Evolutionary conservation across 2,329 filamentous ascomycete genomes (phyloP).

Genomic region (Botryosphaeria dothidea): DNA sequence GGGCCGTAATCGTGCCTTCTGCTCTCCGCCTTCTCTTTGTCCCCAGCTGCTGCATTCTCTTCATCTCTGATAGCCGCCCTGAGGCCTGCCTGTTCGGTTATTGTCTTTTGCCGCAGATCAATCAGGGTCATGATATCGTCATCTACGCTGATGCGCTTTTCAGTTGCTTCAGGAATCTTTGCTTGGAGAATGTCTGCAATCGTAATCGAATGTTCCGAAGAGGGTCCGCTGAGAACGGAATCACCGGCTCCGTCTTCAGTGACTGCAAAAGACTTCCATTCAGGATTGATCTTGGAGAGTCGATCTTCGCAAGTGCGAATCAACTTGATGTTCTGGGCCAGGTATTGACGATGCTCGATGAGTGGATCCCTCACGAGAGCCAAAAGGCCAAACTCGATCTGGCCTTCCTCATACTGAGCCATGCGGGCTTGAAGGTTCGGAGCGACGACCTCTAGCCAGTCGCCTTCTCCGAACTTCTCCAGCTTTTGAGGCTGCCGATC

Average conservation of each 20-base stretch:
- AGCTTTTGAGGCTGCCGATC: conserved; percentile 61
- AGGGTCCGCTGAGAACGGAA: conserved; percentile 23
- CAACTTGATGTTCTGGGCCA: conserved; percentile 49
- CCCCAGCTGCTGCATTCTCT: conserved; percentile 46
- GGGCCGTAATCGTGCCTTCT: conserved; percentile 69
- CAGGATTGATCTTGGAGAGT: conserved; percentile 40
- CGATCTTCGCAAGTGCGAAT: conserved; percentile 42
- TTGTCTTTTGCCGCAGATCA: conserved; percentile 24
- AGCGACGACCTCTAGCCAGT: conserved; percentile 69
- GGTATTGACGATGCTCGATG: conserved; percentile 43
- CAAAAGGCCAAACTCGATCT: conserved; percentile 75
- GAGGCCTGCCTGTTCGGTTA: conserved; percentile 44
- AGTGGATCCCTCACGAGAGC: conserved; percentile 71
- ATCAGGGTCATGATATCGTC: conserved; percentile 28
- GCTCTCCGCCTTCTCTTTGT: conserved; percentile 55
- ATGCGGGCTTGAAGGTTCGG: conserved; percentile 69
- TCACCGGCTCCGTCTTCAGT: conserved; percentile 25
- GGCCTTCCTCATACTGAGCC: conserved; percentile 55
- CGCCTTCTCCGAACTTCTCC: conserved; percentile 42
- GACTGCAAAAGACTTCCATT: conserved; percentile 44
- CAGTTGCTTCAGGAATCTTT: conserved; percentile 22
- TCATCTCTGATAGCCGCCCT: conserved; percentile 54
- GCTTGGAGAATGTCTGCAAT: conserved; percentile 24
- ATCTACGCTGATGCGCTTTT: conserved; percentile 24
- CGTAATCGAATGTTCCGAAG: conserved; percentile 26